Base-by-base conservation (phyloP, 2,329 filamentous ascomycete species). In the Cercospora citrullina region DNA sequence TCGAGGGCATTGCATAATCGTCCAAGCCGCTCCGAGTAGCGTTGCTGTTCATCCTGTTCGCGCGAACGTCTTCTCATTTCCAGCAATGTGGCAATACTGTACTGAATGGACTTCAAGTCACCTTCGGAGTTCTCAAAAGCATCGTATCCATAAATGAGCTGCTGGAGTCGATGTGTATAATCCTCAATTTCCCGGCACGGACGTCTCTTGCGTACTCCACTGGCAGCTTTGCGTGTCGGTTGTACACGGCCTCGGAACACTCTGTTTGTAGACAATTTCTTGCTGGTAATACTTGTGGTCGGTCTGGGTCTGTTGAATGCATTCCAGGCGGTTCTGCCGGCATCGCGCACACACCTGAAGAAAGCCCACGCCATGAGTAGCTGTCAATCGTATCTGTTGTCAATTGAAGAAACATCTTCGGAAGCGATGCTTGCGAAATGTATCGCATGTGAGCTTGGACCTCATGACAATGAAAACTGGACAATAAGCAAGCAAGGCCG, bases 141-240 rank as follows among this genome's bases (percentile, higher is more conserved):
- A 18, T 64, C 42, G 31, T 28, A 53, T n/a, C 61, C 61, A 28
- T 51, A 57, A 7, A 64, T 57, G 26, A 64, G 48, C 33, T 53
- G 42, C 42, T 57, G 39, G 21, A 64, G 48, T 4, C 48, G 61
- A 26, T 28, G 23, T 16, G 48, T 58, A 48, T 57, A 64, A 30
- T 64, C 61, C 39, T 57, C 48, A 14, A 64, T 64, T 7, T 30
- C 33, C 31, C 61, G 48, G 26, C 61, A 64, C 16, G 61, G 61
- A 12, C 61, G 45, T 30, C 26, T 30, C 7, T 31, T 58, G 26
- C 26, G 53, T 14, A 23, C 5, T 58, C 53, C 53, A 21, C 23
- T 58, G 14, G 23, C 8, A n/a, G 53, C 26, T 21, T 58, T 58
- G 26, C 53, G 53, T 33, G 8, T 33, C 12, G 53, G 53, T 16